Evolutionary conservation across 345 rosid genomes (phyloP), one percentile per base, ranked within the genome.

Genomic region (Gossypium sturtianum): DNA sequence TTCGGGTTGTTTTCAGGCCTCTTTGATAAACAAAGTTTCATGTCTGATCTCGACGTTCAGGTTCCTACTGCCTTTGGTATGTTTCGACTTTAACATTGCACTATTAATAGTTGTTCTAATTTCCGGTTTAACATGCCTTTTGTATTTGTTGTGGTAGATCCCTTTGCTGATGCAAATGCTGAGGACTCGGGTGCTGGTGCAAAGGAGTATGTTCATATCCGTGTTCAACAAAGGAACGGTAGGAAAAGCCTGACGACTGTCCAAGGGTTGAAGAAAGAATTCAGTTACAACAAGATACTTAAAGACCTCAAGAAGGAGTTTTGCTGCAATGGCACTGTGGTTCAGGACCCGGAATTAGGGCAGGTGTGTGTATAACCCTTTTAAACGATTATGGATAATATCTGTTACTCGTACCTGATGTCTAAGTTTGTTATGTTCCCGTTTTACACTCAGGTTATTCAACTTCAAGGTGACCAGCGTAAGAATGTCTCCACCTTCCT

Each of bases 241-340:
- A 85, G 93, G 83, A 90, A 90, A 76, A 92, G 94, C 84, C 81
- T 86, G 89, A 90, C 94, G 59, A 90, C 93, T 22, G 93, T 92
- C 71, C 94, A 90, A 83, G 97, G 94, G 53, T 81, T 93, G 87
- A 91, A 91, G 86, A 91, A 93, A 83, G 94, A 91, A 54, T 93
- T 87, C 79, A 90, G 97, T 85, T 93, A 93, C 65, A 90, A 79
- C 86, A 93, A 93, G 86, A 93, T 93, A 61, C 89, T 93, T 48
- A 91, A 93, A 79, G 98, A 93, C 82, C 94, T 93, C 49, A 93
- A 93, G 84, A 93, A 93, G 79, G 97, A 89, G 75, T 93, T 93
- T 80, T 93, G 98, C 89, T 91, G 98, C 86, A 93, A 93, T 88
- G 98, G 98, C 22, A 91, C 96, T 5, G 98, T 93, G 44, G 98